Evolutionary conservation across 192 early-diverging fungal species (phyloP).

Genomic region (Funneliformis mosseae): DNA sequence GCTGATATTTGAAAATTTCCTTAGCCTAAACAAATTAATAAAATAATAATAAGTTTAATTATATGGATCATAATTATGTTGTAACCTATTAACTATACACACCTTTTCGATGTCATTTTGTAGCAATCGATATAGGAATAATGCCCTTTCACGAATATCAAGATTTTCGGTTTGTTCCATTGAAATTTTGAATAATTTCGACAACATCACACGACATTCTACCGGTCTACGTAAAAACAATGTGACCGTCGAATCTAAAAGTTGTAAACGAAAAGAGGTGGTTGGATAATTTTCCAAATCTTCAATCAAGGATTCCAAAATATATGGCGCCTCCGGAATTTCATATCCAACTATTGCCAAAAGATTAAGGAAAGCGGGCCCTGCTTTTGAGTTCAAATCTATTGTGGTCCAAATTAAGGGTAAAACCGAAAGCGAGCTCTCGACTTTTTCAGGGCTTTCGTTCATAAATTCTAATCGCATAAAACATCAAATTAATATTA

Average conservation of each 20-base stretch:
- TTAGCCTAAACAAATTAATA: not conserved
- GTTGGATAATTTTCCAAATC: conserved; percentile 18
- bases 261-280: conserved; percentile 11
- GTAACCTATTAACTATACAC: not conserved
- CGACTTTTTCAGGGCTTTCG: conserved; percentile 1
- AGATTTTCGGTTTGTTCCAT: not conserved
- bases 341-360: conserved; percentile 1
- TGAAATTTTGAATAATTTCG: conserved; percentile 17
- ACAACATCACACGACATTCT: conserved; percentile 20
- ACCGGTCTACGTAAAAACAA: conserved; percentile 20
- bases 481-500: not conserved
- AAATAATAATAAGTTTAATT: too few relatives aligned
- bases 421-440: not conserved
- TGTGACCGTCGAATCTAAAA: conserved; percentile 11
- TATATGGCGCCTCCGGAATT: conserved; percentile 22
- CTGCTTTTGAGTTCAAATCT: not conserved
- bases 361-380: conserved; percentile 20
- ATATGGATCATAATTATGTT: too few relatives aligned
- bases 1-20: not conserved
- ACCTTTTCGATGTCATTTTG: conserved; percentile 19
- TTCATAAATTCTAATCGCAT: not conserved
- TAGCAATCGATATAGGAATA: conserved; percentile 20
- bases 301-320: conserved; percentile 17
- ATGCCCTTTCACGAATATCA: conserved; percentile 16
- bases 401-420: conserved; percentile 11